phyloP scores from a whole-genome alignment of 179 eudicot genomes.

The Carnegiea gigantea region DNA sequence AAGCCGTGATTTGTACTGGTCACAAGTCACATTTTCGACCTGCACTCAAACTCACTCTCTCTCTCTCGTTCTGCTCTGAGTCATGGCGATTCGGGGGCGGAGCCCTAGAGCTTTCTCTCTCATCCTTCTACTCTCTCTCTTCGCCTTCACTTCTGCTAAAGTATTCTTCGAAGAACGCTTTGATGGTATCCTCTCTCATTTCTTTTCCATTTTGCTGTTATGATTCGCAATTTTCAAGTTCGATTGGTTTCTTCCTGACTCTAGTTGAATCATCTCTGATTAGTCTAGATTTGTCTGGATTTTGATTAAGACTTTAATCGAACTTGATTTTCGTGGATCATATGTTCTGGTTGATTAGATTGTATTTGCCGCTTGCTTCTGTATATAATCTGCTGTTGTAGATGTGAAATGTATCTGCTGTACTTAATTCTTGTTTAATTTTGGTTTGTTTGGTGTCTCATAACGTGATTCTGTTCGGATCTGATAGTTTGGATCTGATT shows the following conservation, averaged over 20 bases:
- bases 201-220: background rate
- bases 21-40: conserved; percentile 26
- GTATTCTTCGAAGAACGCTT: conserved; percentile 88
- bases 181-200: conserved; percentile 38
- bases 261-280: background rate
- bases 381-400: background rate
- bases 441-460: background rate
- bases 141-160: conserved; percentile 59
- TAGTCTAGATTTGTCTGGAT: background rate
- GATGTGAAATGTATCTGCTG: background rate
- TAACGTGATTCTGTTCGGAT: background rate
- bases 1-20: conserved; percentile 13
- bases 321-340: background rate
- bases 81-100: conserved; percentile 36
- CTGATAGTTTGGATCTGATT: conserved; percentile 5
- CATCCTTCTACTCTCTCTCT: conserved; percentile 42
- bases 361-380: background rate
- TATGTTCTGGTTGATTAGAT: background rate
- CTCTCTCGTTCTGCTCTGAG: conserved; percentile 18
- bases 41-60: background rate
- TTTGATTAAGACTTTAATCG: background rate
- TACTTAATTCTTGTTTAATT: background rate
- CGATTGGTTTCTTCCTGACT: background rate
- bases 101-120: conserved; percentile 58
- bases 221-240: background rate